phyloP scores from a whole-genome alignment of 2,329 filamentous ascomycete genomes.

The Ascochyta pisi region DNA sequence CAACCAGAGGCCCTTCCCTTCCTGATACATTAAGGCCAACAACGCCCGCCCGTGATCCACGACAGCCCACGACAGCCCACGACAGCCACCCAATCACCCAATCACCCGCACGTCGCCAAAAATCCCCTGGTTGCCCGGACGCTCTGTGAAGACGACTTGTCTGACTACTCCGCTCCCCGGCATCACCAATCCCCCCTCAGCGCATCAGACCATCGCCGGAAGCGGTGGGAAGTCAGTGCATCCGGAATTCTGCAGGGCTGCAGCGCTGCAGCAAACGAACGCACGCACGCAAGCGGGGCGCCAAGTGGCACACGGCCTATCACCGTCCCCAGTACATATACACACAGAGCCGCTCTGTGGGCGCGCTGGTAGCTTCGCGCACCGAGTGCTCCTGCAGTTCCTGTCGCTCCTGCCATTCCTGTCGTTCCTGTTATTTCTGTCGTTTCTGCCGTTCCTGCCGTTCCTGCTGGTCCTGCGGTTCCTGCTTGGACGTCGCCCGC shows the following conservation, averaged over 20 bases:
- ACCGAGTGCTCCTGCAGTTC: constrained; percentile 18
- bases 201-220: constrained; percentile 37
- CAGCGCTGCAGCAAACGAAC: constrained; percentile 13
- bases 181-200: constrained; percentile 23
- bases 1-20: constrained; percentile 17
- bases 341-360: constrained; percentile 18
- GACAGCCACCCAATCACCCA: background rate
- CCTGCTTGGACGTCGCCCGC: constrained; percentile 24
- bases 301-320: constrained; percentile 29
- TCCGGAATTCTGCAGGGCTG: constrained; percentile 29
- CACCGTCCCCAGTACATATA: constrained; percentile 28
- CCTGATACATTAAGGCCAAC: constrained; percentile 22
- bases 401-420: constrained; percentile 9
- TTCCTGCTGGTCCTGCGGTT: constrained; percentile 3
- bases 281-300: constrained; percentile 33
- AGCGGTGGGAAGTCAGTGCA: constrained; percentile 32
- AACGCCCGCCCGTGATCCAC: constrained; percentile 13
- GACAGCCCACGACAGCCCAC: constrained; percentile 6
- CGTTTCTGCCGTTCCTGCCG: too few relatives aligned
- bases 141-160: constrained; percentile 14
- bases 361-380: constrained; percentile 9
- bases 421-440: too few relatives aligned
- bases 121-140: background rate
- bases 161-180: constrained; percentile 12
- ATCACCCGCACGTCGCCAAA: background rate